These are phyloP conservation scores for Quercus variabilis DNA, from an alignment of 306 rosid genomes.

Conservation along the genomic window DNA sequence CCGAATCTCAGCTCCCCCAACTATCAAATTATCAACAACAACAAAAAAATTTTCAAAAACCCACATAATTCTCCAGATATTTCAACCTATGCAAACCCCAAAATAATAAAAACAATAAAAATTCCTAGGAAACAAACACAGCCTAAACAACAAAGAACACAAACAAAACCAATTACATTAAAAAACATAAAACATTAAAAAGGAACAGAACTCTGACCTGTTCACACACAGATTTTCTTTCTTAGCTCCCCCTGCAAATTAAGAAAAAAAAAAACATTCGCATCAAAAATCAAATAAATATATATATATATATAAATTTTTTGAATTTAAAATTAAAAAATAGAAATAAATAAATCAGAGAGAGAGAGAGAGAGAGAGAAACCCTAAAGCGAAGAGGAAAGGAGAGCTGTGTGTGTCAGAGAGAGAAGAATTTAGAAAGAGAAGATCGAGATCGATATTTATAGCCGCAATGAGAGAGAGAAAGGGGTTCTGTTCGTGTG, in stretches of 20 bases:
- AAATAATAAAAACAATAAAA: background rate
- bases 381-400: constrained; percentile 21
- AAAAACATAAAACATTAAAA: background rate
- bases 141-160: background rate
- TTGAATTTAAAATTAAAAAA: background rate
- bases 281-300: background rate
- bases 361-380: background rate
- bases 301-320: background rate
- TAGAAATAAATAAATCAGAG: background rate
- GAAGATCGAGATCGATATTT: background rate
- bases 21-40: no score
- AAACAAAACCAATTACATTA: background rate
- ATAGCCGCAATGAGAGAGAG: background rate
- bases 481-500: background rate
- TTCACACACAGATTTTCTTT: background rate
- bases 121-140: background rate
- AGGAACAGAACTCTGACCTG: background rate
- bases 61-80: no score
- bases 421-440: background rate
- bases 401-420: constrained; percentile 9
- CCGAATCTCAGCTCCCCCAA: no score
- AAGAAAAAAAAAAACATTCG: background rate
- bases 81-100: background rate
- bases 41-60: no score
- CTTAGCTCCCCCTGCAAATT: background rate